phyloP scores from a whole-genome alignment of 192 early-diverging fungal genomes.

The Phlyctochytrium bullatum region DNA sequence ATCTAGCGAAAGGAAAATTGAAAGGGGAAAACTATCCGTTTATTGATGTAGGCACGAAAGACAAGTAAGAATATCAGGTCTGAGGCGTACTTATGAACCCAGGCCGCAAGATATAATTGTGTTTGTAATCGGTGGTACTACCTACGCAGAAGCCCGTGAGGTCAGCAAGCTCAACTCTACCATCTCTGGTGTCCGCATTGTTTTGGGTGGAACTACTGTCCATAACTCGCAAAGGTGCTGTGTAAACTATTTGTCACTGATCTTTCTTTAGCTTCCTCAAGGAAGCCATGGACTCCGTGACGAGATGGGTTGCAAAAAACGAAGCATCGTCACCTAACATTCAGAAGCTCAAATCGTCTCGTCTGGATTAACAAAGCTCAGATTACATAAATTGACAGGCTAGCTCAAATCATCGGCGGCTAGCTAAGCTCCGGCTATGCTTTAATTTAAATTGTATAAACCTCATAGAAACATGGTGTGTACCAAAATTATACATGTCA shows the following conservation, averaged over 20 bases:
- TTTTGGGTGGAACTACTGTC: slow-evolving; percentile 90
- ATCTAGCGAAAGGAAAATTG: slow-evolving; percentile 75
- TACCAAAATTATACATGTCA: too few species aligned
- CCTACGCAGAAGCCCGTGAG: slow-evolving; percentile 88
- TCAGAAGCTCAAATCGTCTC: background rate
- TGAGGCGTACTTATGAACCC: background rate
- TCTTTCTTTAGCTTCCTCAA: slow-evolving; percentile 34
- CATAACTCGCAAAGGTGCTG: slow-evolving; percentile 75
- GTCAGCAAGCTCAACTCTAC: slow-evolving; percentile 79
- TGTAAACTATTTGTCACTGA: background rate
- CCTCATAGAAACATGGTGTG: too few species aligned
- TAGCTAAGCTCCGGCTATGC: too few species aligned
- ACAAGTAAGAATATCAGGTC: slow-evolving; percentile 41
- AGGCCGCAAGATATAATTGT: slow-evolving; percentile 94
- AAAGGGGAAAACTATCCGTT: slow-evolving; percentile 78
- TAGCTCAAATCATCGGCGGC: too few species aligned
- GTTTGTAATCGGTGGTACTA: slow-evolving; percentile 95
- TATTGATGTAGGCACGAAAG: slow-evolving; percentile 57
- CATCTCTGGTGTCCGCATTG: slow-evolving; percentile 72
- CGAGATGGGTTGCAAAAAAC: slow-evolving; percentile 21
- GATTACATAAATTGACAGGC: too few species aligned
- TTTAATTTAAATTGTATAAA: too few species aligned
- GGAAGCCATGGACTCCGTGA: slow-evolving; percentile 41
- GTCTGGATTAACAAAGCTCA: background rate
- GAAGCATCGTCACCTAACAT: background rate